These are phyloP conservation scores for Epichloe uncinata DNA, from an alignment of 2,329 filamentous ascomycete genomes.

Conservation along the genomic window DNA sequence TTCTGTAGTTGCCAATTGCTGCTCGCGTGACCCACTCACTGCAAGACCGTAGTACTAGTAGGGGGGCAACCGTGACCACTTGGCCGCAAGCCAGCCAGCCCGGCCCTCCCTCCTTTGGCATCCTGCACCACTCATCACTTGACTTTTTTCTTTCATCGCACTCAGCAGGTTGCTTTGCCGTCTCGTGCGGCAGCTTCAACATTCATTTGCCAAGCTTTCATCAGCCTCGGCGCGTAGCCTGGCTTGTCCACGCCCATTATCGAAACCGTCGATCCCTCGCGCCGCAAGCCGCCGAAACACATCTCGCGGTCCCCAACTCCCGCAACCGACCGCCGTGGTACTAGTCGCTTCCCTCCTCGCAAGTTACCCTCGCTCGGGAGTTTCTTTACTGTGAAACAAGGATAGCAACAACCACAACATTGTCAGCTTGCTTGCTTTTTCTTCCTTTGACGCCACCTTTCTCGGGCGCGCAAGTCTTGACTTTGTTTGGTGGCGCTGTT, in stretches of 20 bases:
- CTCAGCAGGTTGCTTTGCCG: background rate
- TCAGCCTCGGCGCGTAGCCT: background rate
- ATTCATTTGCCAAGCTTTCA: background rate
- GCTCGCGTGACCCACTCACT: too few species aligned
- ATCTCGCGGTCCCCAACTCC: background rate
- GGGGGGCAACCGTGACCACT: too few species aligned
- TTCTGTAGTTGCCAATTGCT: too few species aligned
- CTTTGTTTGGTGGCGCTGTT: background rate
- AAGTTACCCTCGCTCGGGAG: background rate
- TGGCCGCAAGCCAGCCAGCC: too few species aligned
- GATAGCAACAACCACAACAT: background rate
- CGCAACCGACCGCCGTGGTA: background rate
- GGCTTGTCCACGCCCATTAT: background rate
- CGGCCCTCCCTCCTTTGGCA: background rate
- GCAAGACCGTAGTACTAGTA: too few species aligned
- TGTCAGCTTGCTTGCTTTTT: background rate
- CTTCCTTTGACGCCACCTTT: background rate
- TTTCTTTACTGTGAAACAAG: background rate
- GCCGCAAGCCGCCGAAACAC: constrained; percentile 2
- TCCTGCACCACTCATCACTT: background rate
- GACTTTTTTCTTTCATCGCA: background rate
- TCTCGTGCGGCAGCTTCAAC: background rate
- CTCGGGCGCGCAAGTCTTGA: background rate
- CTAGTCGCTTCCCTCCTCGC: background rate
- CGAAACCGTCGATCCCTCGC: background rate